Base-by-base conservation (phyloP, 345 rosid species). In the Leavenworthia alabamica region DNA sequence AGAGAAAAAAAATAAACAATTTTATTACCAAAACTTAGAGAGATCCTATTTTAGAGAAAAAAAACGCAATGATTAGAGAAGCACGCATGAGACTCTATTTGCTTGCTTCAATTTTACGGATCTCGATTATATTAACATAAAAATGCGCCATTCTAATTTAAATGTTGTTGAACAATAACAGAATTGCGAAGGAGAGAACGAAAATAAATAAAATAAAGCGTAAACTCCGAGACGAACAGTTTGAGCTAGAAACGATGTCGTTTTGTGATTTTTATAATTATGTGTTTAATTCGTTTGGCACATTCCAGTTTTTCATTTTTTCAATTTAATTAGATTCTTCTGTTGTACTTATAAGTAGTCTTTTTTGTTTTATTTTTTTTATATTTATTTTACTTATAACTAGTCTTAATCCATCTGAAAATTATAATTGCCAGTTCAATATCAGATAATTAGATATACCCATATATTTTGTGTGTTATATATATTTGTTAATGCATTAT, bases 61-160 rank as follows among this genome's bases (percentile, higher is more conserved):
- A 50, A 54, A 47, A 50, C 24, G 39, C 48, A 75, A 81, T 73
- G 80, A 79, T 70, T 37, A 23, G 12, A 16, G 47, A 16, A 60
- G 60, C 65, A 8, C 20, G 60, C 65, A 8, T 15, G 22, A 46
- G 67, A 51, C 56, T 43, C 56, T 43, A 50, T 50, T 62, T 27
- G 37, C 46, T 54, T 33, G 64, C 60, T 73, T 56, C 22, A 43
- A 52, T 50, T 63, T 60, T 40, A 48, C 75, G 62, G 70, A 56
- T 76, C 46, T 39, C 12, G 37, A 60, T 13, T 35, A n/a, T 13
- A 29, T 51, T 10, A 19, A 27, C 27, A 67, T 19, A 28, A 45
- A 50, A 7, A 64, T 64, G n/a, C 16, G 26, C 28, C 41, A 47
- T n/a, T 48, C 23, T 12, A 52, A 27, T 66, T 47, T 67, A 47